Evolutionary conservation across 2,329 filamentous ascomycete species (phyloP).

Genomic region (Endoconidiophora polonica): DNA sequence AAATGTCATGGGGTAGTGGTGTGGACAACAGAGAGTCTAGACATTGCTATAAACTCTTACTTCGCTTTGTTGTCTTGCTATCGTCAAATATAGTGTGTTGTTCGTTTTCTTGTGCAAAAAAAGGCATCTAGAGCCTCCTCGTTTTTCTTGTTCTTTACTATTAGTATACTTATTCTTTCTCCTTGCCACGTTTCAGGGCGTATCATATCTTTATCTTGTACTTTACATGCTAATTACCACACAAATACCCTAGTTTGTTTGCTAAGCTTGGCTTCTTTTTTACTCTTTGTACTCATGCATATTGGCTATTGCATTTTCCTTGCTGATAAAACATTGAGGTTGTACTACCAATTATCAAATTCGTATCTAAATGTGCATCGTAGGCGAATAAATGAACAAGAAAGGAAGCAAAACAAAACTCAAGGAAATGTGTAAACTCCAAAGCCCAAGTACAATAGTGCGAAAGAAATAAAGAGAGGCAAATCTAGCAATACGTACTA

Average conservation of each 20-base stretch:
- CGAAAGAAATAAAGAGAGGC: not conserved
- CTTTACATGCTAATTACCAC: no score
- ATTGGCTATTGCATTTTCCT: not conserved
- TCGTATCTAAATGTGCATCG: no score
- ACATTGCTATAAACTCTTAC: not conserved
- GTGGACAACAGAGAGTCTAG: not conserved
- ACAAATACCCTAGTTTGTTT: no score
- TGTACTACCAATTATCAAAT: no score
- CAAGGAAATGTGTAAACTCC: not conserved
- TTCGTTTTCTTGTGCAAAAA: constrained; percentile 4
- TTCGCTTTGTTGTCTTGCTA: not conserved
- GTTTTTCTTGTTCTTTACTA: no score
- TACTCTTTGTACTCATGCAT: not conserved
- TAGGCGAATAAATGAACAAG: not conserved
- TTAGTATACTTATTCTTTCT: not conserved
- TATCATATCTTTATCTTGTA: no score
- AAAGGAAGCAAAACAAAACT: not conserved
- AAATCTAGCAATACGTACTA: not conserved
- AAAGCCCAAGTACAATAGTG: not conserved
- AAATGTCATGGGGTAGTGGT: not conserved
- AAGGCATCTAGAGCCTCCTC: no score
- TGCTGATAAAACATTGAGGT: not conserved
- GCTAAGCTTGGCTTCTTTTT: not conserved
- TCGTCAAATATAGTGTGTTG: not conserved
- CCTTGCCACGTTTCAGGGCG: not conserved